These are phyloP conservation scores for Yamadazyma triangularis DNA, from an alignment of 1,139 yeast species.

Conservation along the genomic window DNA sequence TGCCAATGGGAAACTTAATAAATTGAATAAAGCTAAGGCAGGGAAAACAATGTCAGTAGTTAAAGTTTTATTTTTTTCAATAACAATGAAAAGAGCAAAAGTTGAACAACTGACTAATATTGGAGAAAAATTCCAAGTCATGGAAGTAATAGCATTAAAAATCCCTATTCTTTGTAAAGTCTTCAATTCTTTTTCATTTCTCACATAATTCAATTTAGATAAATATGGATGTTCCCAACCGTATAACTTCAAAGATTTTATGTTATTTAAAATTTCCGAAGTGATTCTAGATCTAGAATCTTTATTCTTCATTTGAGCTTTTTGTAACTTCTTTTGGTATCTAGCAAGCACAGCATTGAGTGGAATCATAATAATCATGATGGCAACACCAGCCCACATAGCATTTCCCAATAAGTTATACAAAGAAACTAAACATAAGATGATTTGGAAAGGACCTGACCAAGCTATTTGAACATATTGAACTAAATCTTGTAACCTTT, in stretches of 20 bases:
- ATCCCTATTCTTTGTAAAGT: slow-evolving; percentile 76
- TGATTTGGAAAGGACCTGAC: slow-evolving; percentile 96
- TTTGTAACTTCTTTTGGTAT: slow-evolving; percentile 70
- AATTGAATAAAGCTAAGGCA: slow-evolving; percentile 80
- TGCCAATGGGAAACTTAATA: slow-evolving; percentile 86
- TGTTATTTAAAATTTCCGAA: slow-evolving; percentile 84
- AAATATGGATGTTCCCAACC: slow-evolving; percentile 94
- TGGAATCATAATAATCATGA: slow-evolving; percentile 84
- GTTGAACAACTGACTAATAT: slow-evolving; percentile 89
- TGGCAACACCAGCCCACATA: slow-evolving; percentile 95
- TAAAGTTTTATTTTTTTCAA: slow-evolving; percentile 60
- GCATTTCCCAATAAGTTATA: slow-evolving; percentile 77
- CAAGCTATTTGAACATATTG: slow-evolving; percentile 85
- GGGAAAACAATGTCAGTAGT: slow-evolving; percentile 95
- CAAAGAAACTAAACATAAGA: slow-evolving; percentile 71
- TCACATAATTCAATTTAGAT: slow-evolving; percentile 65
- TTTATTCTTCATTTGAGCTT: slow-evolving; percentile 45
- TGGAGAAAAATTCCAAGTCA: slow-evolving; percentile 87
- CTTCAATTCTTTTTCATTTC: slow-evolving; percentile 83
- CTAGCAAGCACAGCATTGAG: slow-evolving; percentile 72
- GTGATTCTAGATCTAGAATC: slow-evolving; percentile 54
- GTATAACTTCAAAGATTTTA: slow-evolving; percentile 85
- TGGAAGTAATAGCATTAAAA: slow-evolving; percentile 66
- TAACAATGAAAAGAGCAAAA: slow-evolving; percentile 73
- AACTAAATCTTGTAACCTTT: slow-evolving; percentile 84